Percentiles rank a stretch among this genome's conserved stretches.
Evolutionary conservation across 495 filamentous ascomycete genomes (phyloP).

Genomic region (Tuber umbilicatum): DNA sequence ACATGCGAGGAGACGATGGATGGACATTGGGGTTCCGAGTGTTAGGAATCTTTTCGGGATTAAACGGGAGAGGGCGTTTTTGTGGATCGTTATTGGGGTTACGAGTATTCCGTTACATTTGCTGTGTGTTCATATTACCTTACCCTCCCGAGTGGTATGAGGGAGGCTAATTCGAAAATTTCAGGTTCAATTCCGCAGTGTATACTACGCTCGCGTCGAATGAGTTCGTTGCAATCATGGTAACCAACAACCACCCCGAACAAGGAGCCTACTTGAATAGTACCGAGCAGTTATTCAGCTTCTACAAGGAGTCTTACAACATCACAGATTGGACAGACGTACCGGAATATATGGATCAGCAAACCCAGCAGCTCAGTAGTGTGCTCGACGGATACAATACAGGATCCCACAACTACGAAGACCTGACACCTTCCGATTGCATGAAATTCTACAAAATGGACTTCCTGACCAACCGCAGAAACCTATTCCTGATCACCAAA

Average conservation of each 20-base stretch:
- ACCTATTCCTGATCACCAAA: background rate
- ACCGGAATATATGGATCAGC: background rate
- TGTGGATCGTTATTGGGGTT: slow-evolving; percentile 10
- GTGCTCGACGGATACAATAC: background rate
- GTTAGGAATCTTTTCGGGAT: slow-evolving; percentile 10
- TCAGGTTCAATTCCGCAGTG: slow-evolving; percentile 38
- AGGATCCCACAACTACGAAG: background rate
- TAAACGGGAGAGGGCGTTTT: background rate
- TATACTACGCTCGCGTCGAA: slow-evolving; percentile 23
- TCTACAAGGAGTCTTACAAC: background rate
- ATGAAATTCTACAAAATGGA: background rate
- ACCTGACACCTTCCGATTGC: background rate
- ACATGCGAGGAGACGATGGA: slow-evolving; percentile 14
- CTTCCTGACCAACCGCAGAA: background rate
- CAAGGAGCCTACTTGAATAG: background rate
- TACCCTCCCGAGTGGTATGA: background rate
- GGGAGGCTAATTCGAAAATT: background rate
- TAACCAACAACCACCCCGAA: background rate
- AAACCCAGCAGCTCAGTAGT: background rate
- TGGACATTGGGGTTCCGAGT: slow-evolving; percentile 18
- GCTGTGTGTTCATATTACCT: background rate
- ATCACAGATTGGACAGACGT: background rate
- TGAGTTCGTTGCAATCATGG: background rate
- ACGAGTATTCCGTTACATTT: slow-evolving; percentile 10
- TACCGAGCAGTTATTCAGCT: background rate